These are phyloP conservation scores for Leersia perrieri DNA, from an alignment of 176 grass and related monocot species.

Conservation along the genomic window DNA sequence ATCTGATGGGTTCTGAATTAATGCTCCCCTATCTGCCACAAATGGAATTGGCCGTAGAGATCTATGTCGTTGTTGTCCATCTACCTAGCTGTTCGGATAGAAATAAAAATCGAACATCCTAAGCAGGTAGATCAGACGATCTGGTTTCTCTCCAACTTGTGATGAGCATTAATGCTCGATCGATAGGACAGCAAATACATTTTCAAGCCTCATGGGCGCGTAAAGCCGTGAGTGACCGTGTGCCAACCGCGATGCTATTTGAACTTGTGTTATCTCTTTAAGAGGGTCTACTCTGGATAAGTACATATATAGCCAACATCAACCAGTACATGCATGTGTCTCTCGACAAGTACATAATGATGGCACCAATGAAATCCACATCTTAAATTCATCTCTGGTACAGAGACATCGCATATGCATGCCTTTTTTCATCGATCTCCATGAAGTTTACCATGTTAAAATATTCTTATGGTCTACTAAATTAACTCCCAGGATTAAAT, in stretches of 20 bases:
- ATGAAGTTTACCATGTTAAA: neutral
- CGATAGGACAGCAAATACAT: neutral
- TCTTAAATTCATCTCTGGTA: conserved; percentile 21
- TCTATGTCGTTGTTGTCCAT: conserved; percentile 21
- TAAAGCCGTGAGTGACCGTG: conserved; percentile 30
- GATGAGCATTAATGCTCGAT: conserved; percentile 22
- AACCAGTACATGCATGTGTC: conserved; percentile 42
- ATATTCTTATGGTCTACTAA: neutral
- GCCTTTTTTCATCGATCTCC: neutral
- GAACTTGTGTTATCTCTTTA: conserved; percentile 10
- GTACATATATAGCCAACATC: conserved; percentile 45
- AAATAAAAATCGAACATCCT: conserved; percentile 13
- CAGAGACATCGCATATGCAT: neutral
- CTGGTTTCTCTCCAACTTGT: conserved; percentile 24
- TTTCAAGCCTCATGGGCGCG: conserved; percentile 36
- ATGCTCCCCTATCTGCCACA: conserved; percentile 1
- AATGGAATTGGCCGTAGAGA: conserved; percentile 7
- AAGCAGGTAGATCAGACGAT: neutral
- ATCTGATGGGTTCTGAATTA: neutral
- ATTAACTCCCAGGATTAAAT: neutral
- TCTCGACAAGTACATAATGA: conserved; percentile 41
- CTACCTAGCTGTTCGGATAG: conserved; percentile 4
- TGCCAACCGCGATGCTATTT: conserved; percentile 23
- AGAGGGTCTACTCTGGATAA: conserved; percentile 11
- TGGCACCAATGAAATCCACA: conserved; percentile 37